These are phyloP conservation scores for Pisolithus microcarpus DNA, from an alignment of 768 basidiomycete genomes.

Conservation along the genomic window DNA sequence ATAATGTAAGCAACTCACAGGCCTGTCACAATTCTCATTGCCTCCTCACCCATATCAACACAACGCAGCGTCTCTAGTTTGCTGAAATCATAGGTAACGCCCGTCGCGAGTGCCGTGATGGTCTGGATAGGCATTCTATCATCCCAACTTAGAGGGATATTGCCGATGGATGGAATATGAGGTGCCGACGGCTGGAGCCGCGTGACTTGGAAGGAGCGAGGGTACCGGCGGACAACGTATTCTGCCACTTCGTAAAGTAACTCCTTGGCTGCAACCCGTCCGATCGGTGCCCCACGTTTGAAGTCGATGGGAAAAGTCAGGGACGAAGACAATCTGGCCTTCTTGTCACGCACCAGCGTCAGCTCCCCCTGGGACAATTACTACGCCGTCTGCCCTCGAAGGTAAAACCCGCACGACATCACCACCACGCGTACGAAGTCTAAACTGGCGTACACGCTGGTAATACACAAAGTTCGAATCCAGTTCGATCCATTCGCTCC, in stretches of 20 bases:
- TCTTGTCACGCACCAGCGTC: slow-evolving; percentile 18
- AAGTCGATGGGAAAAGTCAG: background rate
- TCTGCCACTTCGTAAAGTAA: slow-evolving; percentile 63
- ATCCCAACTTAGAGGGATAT: slow-evolving; percentile 30
- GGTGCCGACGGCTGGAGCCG: slow-evolving; percentile 18
- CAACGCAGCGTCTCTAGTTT: slow-evolving; percentile 13
- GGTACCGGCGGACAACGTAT: slow-evolving; percentile 58
- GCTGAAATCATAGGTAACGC: slow-evolving; percentile 45
- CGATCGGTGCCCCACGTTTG: background rate
- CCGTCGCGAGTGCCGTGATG: slow-evolving; percentile 45
- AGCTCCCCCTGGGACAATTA: slow-evolving; percentile 23
- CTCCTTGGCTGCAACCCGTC: slow-evolving; percentile 44
- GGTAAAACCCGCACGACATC: slow-evolving; percentile 43
- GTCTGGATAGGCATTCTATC: slow-evolving; percentile 43
- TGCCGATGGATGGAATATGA: slow-evolving; percentile 13
- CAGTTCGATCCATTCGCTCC: slow-evolving; percentile 64
- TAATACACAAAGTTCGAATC: slow-evolving; percentile 51
- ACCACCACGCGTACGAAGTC: slow-evolving; percentile 45
- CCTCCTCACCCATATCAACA: slow-evolving; percentile 35
- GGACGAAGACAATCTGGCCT: background rate
- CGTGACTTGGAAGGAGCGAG: slow-evolving; percentile 46
- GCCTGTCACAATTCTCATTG: slow-evolving; percentile 55
- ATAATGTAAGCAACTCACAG: slow-evolving; percentile 38
- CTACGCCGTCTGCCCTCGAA: slow-evolving; percentile 33
- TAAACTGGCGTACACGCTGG: slow-evolving; percentile 50